A percentile compares a stretch with the other conserved stretches of the same genome.
phyloP scores from a whole-genome alignment of 768 basidiomycete genomes.

The Boletales sp. region DNA sequence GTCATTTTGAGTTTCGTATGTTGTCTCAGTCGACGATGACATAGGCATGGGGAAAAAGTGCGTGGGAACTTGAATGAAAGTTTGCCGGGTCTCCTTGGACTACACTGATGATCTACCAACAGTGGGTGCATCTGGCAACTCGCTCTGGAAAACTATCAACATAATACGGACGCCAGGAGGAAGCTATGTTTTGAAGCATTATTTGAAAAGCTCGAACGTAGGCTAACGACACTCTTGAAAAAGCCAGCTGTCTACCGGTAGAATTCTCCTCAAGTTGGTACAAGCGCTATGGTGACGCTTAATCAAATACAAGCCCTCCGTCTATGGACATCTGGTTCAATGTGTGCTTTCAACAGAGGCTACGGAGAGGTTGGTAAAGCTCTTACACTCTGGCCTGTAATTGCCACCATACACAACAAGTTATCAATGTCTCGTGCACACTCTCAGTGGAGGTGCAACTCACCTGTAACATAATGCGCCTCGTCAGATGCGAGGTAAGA shows the following conservation, averaged over 20 bases:
- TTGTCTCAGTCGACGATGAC: slow-evolving; percentile 53
- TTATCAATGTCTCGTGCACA: too few species aligned
- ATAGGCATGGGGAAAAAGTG: neutral
- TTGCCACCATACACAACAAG: too few species aligned
- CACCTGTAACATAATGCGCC: too few species aligned
- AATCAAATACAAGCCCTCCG: neutral
- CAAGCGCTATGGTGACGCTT: neutral
- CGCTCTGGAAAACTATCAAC: too few species aligned
- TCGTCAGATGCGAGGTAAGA: too few species aligned
- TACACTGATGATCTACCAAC: neutral
- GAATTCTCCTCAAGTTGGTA: too few species aligned
- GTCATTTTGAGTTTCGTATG: slow-evolving; percentile 85
- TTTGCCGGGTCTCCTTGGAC: neutral
- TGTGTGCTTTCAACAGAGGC: neutral
- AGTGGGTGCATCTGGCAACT: too few species aligned
- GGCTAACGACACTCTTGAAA: neutral
- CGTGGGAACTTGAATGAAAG: slow-evolving; percentile 19
- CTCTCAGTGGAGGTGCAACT: too few species aligned
- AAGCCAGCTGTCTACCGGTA: too few species aligned
- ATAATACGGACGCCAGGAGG: too few species aligned
- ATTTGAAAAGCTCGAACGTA: neutral
- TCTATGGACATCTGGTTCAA: neutral
- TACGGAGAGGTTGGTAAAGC: neutral
- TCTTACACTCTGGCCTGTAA: neutral
- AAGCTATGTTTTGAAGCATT: too few species aligned